phyloP scores from a whole-genome alignment of 192 early-diverging fungal genomes.

The Tieghemiomyces parasiticus region DNA sequence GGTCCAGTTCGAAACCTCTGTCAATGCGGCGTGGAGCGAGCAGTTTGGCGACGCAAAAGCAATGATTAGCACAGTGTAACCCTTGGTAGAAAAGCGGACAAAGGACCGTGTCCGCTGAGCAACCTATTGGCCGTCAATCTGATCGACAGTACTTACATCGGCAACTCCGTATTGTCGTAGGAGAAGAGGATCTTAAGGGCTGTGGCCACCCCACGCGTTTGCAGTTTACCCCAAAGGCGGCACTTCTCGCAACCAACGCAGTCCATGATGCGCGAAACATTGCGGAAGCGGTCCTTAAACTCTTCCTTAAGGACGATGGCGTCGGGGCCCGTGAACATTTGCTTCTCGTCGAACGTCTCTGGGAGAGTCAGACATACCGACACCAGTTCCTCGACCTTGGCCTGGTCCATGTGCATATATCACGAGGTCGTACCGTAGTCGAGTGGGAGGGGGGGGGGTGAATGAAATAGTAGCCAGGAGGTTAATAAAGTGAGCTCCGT shows the following conservation, averaged over 20 bases:
- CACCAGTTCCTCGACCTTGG: slow-evolving; percentile 41
- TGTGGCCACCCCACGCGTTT: slow-evolving; percentile 87
- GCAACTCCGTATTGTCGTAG: slow-evolving; percentile 53
- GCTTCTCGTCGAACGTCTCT: slow-evolving; percentile 78
- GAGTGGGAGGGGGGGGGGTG: too few relatives aligned
- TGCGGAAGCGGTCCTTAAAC: slow-evolving; percentile 86
- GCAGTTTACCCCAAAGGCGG: slow-evolving; percentile 94
- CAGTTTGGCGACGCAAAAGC: too few relatives aligned
- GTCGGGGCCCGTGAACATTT: slow-evolving; percentile 60
- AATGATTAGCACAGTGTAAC: too few relatives aligned
- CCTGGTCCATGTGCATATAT: too few relatives aligned
- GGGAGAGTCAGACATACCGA: slow-evolving; percentile 44
- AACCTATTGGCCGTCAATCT: slow-evolving; percentile 9
- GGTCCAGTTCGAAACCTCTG: too few relatives aligned
- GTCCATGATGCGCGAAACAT: slow-evolving; percentile 97
- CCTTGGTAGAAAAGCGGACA: too few relatives aligned
- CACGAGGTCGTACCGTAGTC: too few relatives aligned
- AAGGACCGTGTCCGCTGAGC: too few relatives aligned
- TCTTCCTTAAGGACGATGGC: slow-evolving; percentile 59
- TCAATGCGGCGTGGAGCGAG: too few relatives aligned
- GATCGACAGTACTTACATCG: slow-evolving; percentile 7
- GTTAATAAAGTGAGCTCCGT: too few relatives aligned
- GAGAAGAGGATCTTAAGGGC: slow-evolving; percentile 94
- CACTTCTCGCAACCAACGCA: slow-evolving; percentile 99
- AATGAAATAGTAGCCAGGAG: too few relatives aligned